Conservation (phyloP, 164 flowering plant species). For the Aristolochia contorta region DNA sequence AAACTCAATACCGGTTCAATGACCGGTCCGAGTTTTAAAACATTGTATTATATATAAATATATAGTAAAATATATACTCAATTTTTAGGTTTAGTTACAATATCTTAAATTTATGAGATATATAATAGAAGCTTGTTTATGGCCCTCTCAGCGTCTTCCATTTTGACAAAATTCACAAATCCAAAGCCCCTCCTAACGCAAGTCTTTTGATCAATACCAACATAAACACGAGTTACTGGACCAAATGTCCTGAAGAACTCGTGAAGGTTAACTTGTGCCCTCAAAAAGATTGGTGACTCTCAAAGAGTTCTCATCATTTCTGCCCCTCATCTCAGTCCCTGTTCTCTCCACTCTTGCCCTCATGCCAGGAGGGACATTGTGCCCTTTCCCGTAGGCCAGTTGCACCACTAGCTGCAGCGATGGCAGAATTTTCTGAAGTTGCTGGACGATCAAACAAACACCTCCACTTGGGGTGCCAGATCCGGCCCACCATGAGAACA, state of each 20-base stretch:
- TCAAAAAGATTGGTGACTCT: constrained; percentile 49
- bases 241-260: constrained; percentile 53
- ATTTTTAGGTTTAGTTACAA: too few species aligned
- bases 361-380: constrained; percentile 52
- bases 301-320: constrained; percentile 47
- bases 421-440: constrained; percentile 20
- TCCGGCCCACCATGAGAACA: constrained; percentile 80
- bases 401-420: constrained; percentile 18
- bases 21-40: too few species aligned
- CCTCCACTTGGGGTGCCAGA: constrained; percentile 36
- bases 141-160: constrained; percentile 63
- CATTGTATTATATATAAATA: too few species aligned
- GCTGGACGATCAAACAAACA: constrained; percentile 51
- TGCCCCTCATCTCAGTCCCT: constrained; percentile 36
- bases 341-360: constrained; percentile 23
- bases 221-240: constrained; percentile 33
- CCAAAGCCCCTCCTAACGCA: constrained; percentile 50
- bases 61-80: too few species aligned
- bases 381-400: too few species aligned
- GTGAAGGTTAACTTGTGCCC: constrained; percentile 39
- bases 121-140: constrained; percentile 55
- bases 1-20: too few species aligned
- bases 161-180: constrained; percentile 43
- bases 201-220: constrained; percentile 48
- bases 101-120: too few species aligned